These are phyloP conservation scores for Mayamaea pseudoterrestris DNA, from an alignment of 108 stramenopile species.

Conservation along the genomic window DNA sequence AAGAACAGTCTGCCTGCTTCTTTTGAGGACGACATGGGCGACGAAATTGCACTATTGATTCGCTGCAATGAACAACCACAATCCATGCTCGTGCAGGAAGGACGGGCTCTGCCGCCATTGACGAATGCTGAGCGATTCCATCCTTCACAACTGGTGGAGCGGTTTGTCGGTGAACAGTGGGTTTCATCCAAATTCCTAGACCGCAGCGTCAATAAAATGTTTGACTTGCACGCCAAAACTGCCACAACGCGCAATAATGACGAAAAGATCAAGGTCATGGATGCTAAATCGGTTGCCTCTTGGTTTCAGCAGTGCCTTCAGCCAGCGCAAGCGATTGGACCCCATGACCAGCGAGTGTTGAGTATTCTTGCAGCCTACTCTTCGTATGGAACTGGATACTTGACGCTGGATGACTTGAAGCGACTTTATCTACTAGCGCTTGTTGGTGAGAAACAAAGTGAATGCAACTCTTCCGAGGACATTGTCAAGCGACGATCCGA, in stretches of 20 bases:
- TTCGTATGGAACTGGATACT: slow-evolving; percentile 37
- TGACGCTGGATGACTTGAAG: slow-evolving; percentile 40
- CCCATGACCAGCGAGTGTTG: slow-evolving; percentile 40
- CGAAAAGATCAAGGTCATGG: slow-evolving; percentile 14
- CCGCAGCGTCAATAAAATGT: too few relatives aligned
- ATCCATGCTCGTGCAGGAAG: slow-evolving; percentile 38
- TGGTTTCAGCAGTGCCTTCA: slow-evolving; percentile 62
- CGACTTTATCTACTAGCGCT: slow-evolving; percentile 41
- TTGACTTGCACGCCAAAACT: too few relatives aligned
- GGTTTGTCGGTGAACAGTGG: too few relatives aligned
- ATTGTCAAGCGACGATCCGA: not conserved
- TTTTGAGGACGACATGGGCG: slow-evolving; percentile 28
- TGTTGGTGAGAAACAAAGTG: slow-evolving; percentile 1
- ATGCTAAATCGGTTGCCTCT: slow-evolving; percentile 19
- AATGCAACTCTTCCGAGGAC: not conserved
- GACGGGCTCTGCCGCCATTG: slow-evolving; percentile 44
- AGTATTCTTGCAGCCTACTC: slow-evolving; percentile 35
- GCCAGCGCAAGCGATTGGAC: slow-evolving; percentile 27
- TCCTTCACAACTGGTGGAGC: slow-evolving; percentile 30
- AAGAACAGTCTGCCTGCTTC: not conserved
- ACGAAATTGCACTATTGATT: slow-evolving; percentile 58
- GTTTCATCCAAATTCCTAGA: too few relatives aligned
- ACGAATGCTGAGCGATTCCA: slow-evolving; percentile 37
- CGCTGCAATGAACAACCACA: slow-evolving; percentile 62
- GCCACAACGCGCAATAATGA: too few relatives aligned